Base-by-base conservation (phyloP, 2,329 filamentous ascomycete species). In the Fusarium torreyae region DNA sequence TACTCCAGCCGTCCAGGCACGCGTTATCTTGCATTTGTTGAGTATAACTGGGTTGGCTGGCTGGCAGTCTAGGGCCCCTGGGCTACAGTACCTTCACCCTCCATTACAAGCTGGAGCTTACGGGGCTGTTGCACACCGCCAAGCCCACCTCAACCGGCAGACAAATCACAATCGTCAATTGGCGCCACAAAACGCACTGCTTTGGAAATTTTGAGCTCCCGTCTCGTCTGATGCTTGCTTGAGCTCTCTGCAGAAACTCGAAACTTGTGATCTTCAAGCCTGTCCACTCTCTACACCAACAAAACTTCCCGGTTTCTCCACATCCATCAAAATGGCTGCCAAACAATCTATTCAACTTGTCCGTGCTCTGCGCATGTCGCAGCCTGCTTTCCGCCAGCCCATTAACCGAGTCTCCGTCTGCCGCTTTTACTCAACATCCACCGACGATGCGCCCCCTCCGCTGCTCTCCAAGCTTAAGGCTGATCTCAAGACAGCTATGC, bases 401-500 rank as follows among this genome's bases (percentile, higher is more conserved):
- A 52, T 40, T 51, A 63, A 33, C 61, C 63, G 63, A 24, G n/a
- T 57, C 57, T 57, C 58, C 31, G 26, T 59, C 63, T 65, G 68
- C 49, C 76, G 75, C 48, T 70, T 74, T 69, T 80, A 79, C 72
- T 80, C 79, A 49, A 74, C 77, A 36, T 60, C 66, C 63, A 68
- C 81, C 40, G 75, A 76, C 57, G 78, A 81, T 64, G 74, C 79
- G 7, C 70, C 79, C 22, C 85, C 85, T 39, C 82, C 86, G 13
- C 78, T 88, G 10, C 78, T 88, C 43, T 77, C 82, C 55, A 87
- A 85, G 78, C 81, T 89, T 73, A 88, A 87, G 74, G 79, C 77
- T 68, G 89, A 92, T 71, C 82, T 92, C 66, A 92, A 92, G 81
- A 79, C 83, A 11, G 89, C 89, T 49, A 91, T 92, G 89, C 85